Base-by-base conservation (phyloP, 129 eudicot genomes). In the Deinandra increscens region DNA sequence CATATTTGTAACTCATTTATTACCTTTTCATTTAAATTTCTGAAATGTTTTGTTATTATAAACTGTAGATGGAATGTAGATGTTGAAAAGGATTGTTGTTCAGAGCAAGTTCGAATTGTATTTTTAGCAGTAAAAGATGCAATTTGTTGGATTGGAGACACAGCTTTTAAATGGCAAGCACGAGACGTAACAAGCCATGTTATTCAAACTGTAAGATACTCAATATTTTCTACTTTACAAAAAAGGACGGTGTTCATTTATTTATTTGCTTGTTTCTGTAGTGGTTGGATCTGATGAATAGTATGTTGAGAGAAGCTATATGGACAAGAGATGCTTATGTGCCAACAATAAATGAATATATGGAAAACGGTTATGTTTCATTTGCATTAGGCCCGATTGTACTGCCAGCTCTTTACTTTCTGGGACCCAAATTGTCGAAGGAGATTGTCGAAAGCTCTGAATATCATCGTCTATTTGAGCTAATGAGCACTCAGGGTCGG, bases 301-400 rank as follows among this genome's bases (percentile, higher is more conserved):
- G 88, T 49, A 84, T 89, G 95, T 71, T 86, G 77, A 89, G 56
- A 71, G 97, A 93, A 75, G 83, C 90, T 17, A 90, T 85, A 77
- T 87, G 91, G 90, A 19, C 77, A 6, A 80, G 78, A 72, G 83
- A 82, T 5, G 76, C 29, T 36, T 71, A 29, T 2, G 66, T 81
- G 55, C 95, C 95, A 31, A 74, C 87, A 63, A 58, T 89, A 70
- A 88, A 76, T 12, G 97, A 93, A 62, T 93, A 93, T 64, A 81
- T 93, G 92, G 76, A 64, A 78, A 89, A 80, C 67, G 99, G 81
- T 63, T 83, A 75, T 39, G 80, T 89, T 37, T 93, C 99, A 42
- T 87, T 94, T 79, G 99, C 93, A 15, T 72, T 94, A 67, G 99
- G 99, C 33, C 97, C 99, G n/a, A 89, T 87, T 54, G 87, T 89